A percentile compares a stretch with the other conserved stretches of the same genome.
Conservation (phyloP, 1,139 yeast species). For the Diutina ranongensis region DNA sequence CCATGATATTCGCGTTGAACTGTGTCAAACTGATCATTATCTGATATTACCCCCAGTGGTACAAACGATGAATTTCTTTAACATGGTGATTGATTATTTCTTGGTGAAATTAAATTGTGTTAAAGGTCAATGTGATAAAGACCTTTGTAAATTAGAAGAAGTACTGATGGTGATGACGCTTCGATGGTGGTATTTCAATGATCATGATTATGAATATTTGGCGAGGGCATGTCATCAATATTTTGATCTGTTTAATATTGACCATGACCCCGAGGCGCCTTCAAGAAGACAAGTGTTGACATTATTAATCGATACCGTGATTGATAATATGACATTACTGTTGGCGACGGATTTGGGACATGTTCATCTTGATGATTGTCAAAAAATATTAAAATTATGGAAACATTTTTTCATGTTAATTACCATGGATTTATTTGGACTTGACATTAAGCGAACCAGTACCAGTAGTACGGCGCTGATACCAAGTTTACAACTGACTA, state of each 20-base stretch:
- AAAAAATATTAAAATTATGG: conserved; percentile 12
- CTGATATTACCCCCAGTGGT: conserved; percentile 20
- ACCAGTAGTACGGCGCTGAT: not conserved
- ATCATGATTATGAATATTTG: conserved; percentile 17
- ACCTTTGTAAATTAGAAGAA: conserved; percentile 11
- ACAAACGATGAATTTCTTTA: conserved; percentile 16
- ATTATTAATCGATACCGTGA: conserved; percentile 6
- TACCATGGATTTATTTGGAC: conserved; percentile 11
- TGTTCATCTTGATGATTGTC: not conserved
- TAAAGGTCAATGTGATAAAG: not conserved
- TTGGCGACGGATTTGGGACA: not conserved
- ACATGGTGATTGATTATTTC: conserved; percentile 21
- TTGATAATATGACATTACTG: conserved; percentile 1
- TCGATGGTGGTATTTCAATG: conserved; percentile 18
- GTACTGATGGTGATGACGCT: conserved; percentile 13
- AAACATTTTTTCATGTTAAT: conserved; percentile 12
- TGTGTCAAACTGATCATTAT: not conserved
- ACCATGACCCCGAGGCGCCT: not conserved
- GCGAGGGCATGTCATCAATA: conserved; percentile 16
- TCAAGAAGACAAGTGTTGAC: not conserved
- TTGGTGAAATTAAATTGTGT: conserved; percentile 11
- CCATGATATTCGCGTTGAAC: conserved; percentile 10
- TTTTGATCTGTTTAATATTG: conserved; percentile 10
- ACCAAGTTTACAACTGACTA: not conserved
- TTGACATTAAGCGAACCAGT: too few species aligned